These are phyloP conservation scores for Diplodia intermedia DNA, from an alignment of 2,329 filamentous ascomycete species.

Conservation along the genomic window DNA sequence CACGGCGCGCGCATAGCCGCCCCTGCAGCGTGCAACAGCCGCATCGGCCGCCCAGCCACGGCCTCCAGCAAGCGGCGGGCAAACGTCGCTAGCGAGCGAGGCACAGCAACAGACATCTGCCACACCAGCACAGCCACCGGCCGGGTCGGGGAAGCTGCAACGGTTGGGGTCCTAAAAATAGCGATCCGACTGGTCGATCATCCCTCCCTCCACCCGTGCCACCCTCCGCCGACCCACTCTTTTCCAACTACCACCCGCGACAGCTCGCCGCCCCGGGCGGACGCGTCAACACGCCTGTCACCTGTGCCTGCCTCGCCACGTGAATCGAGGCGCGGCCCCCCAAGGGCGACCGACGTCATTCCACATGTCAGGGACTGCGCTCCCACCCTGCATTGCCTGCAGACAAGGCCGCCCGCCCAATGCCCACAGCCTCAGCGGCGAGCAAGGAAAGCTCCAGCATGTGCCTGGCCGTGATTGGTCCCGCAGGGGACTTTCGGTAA, in stretches of 20 bases:
- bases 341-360: slow-evolving; percentile 11
- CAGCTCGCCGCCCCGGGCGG: background rate
- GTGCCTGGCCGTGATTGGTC: slow-evolving; percentile 6
- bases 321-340: slow-evolving; percentile 1
- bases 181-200: slow-evolving; percentile 1
- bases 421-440: slow-evolving; percentile 27
- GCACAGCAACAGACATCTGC: background rate
- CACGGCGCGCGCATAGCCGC: slow-evolving; percentile 1
- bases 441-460: slow-evolving; percentile 7
- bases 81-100: background rate
- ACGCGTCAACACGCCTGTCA: slow-evolving; percentile 9
- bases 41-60: background rate
- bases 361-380: background rate
- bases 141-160: background rate
- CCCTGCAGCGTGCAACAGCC: slow-evolving; percentile 6
- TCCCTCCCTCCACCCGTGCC: background rate
- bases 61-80: background rate
- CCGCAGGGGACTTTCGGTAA: background rate
- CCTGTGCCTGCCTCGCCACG: slow-evolving; percentile 15
- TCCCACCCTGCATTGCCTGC: slow-evolving; percentile 12
- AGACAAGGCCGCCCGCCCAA: slow-evolving; percentile 11
- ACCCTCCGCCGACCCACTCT: background rate
- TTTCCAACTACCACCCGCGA: background rate
- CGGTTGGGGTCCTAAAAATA: slow-evolving; percentile 25
- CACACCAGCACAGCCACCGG: slow-evolving; percentile 26